These are phyloP conservation scores for Fusarium cicatricum DNA, from an alignment of 2,329 filamentous ascomycete species.

Conservation along the genomic window DNA sequence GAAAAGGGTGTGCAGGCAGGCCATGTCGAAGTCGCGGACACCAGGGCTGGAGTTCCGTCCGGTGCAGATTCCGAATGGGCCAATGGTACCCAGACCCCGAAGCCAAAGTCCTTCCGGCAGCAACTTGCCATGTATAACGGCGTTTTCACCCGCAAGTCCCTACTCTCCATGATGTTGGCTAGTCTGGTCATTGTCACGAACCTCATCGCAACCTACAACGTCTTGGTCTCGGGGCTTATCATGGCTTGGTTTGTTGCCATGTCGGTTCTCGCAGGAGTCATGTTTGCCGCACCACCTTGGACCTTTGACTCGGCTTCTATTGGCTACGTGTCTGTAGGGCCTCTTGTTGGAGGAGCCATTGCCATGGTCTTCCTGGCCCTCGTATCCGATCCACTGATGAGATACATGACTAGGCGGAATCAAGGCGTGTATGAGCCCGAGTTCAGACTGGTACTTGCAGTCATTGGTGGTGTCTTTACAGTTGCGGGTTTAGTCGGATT, in stretches of 20 bases:
- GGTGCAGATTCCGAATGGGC: too few species aligned
- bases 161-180: constrained; percentile 9
- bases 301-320: constrained; percentile 9
- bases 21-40: background rate
- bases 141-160: constrained; percentile 1
- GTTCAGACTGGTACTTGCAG: constrained; percentile 5
- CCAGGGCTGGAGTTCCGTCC: background rate
- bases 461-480: background rate
- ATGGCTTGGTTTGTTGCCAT: constrained; percentile 17
- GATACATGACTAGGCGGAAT: constrained; percentile 7
- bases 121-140: constrained; percentile 12
- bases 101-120: background rate
- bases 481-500: constrained; percentile 9
- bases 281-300: constrained; percentile 16
- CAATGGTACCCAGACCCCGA: too few species aligned
- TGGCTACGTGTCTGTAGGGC: constrained; percentile 8
- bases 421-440: constrained; percentile 18
- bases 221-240: constrained; percentile 6
- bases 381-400: constrained; percentile 8
- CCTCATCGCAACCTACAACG: constrained; percentile 9
- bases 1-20: too few species aligned
- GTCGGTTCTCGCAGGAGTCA: constrained; percentile 15
- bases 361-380: background rate
- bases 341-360: constrained; percentile 12
- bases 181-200: constrained; percentile 7